Evolutionary conservation across 768 basidiomycete genomes (phyloP).

Genomic region (Pulveroboletus frians): DNA sequence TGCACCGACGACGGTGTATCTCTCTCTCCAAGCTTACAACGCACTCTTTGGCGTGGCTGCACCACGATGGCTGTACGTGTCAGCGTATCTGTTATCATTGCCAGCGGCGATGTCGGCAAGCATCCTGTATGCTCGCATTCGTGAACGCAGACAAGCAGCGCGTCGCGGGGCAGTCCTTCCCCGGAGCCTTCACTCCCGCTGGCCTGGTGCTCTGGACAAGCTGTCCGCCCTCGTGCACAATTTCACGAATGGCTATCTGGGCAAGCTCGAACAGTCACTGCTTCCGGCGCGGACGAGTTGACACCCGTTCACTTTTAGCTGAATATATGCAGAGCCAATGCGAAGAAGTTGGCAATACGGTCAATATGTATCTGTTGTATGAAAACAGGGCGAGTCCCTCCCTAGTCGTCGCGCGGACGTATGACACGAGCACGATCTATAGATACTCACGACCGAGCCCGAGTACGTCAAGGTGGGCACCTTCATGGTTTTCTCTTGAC

Average conservation of each 20-base stretch:
- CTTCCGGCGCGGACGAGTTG: not conserved
- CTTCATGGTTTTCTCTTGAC: not conserved
- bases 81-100: constrained; percentile 23
- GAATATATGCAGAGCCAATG: constrained; percentile 11
- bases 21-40: constrained; percentile 10
- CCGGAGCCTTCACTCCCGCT: constrained; percentile 35
- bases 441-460: constrained; percentile 38
- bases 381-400: constrained; percentile 23
- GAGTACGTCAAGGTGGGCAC: constrained; percentile 35
- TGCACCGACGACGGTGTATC: constrained; percentile 15
- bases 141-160: constrained; percentile 39
- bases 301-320: constrained; percentile 1
- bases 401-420: not conserved
- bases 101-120: constrained; percentile 16
- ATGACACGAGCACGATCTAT: not conserved
- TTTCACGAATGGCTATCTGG: constrained; percentile 44
- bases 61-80: constrained; percentile 11
- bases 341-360: constrained; percentile 21
- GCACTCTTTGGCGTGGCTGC: not conserved
- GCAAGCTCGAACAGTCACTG: constrained; percentile 25
- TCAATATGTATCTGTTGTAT: constrained; percentile 19
- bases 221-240: constrained; percentile 35
- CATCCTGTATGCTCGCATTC: constrained; percentile 41
- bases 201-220: constrained; percentile 45
- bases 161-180: constrained; percentile 43